Evolutionary conservation across 176 grass and related monocot species (phyloP).

Genomic region (Paspalum notatum): DNA sequence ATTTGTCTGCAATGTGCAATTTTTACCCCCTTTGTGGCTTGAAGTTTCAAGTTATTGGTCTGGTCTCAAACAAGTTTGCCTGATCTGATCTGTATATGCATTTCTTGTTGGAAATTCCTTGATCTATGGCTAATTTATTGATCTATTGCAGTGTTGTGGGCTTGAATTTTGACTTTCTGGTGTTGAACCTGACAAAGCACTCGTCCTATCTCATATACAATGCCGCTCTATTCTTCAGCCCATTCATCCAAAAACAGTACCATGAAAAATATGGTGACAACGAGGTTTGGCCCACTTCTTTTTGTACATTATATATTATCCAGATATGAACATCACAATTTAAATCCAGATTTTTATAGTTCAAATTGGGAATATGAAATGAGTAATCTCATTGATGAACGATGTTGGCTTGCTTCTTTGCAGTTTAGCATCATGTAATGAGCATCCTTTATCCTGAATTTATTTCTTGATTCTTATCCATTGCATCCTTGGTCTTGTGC

Average conservation of each 20-base stretch:
- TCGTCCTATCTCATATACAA: conserved; percentile 97
- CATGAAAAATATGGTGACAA: conserved; percentile 79
- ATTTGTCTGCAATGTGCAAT: background rate
- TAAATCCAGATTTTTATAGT: conserved; percentile 20
- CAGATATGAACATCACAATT: background rate
- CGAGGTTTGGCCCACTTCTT: conserved; percentile 57
- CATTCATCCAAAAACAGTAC: conserved; percentile 76
- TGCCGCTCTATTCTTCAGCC: conserved; percentile 76
- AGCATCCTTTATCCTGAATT: background rate
- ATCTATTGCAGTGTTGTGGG: conserved; percentile 81
- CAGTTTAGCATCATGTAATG: background rate
- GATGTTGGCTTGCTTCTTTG: background rate
- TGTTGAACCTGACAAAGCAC: conserved; percentile 94
- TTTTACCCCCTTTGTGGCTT: background rate
- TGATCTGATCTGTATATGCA: background rate
- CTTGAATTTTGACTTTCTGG: conserved; percentile 91
- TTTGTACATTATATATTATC: background rate
- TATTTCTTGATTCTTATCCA: background rate
- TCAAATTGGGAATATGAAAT: conserved; percentile 9
- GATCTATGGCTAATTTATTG: conserved; percentile 32
- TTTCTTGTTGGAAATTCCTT: background rate
- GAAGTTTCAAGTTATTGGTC: background rate
- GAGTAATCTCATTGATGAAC: conserved; percentile 3
- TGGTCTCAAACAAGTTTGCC: background rate
- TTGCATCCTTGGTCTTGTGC: no score